Base-by-base conservation (phyloP, 495 filamentous ascomycete species). In the Penicillium paxilli region DNA sequence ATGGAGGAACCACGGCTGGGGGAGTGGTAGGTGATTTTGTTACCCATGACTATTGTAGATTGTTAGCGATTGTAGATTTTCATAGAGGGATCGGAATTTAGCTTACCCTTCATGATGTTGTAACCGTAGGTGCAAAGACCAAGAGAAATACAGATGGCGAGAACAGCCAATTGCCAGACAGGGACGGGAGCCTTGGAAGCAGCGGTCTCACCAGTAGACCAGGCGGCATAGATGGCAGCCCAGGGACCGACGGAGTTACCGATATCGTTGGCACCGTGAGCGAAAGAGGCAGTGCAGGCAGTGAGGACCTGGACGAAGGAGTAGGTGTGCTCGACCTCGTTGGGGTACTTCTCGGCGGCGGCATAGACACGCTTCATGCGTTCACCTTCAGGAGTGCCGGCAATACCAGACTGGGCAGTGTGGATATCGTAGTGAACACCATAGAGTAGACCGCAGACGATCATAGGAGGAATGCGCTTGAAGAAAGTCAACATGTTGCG, bases 241-340 rank as follows among this genome's bases (percentile, higher is more conserved):
- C 80, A 88, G 23, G 87, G 87, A 10, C 88, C 88, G 57, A 90
- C 83, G 12, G 88, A 87, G 73, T 91, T 90, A 40, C 84, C 78
- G 53, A 91, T 82, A 65, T 91, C 89, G 68, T 93, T 93, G 61
- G 88, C 85, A 47, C 89, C 89, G 72, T 92, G 89, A 2, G 88
- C 84, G 51, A 92, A 89, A 2, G 87, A 90, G 5, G 86, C 84
- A 21, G 87, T 89, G 68, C 81, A 83, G 46, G 89, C 89, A 16
- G 87, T 90, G 40, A 89, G 55, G 52, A 91, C 68, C 74, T 92
- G 88, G 53, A 89, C 70, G 73, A 87, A 90, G 16, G 87, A 87
- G 72, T 86, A 91, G 26, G 81, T 80, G 73, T 90, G 83, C 70
- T 92, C 88, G 66, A 86, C 84, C 61, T 84, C 80, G 71, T 91